Conservation (phyloP, 2,329 filamentous ascomycete genomes). For the Monilinia polystroma region DNA sequence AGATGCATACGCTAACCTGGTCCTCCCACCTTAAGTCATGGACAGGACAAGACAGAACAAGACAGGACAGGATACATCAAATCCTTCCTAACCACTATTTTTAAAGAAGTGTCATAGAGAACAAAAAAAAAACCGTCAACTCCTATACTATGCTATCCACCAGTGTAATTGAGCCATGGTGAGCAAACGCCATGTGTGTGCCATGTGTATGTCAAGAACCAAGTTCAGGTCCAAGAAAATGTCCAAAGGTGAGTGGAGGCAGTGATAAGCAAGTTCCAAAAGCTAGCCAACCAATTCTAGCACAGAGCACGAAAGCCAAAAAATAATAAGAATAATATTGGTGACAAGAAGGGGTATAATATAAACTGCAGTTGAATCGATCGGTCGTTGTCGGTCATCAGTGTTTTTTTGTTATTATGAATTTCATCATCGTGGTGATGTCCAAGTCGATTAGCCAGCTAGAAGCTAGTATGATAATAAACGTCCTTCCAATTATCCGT, state of each 20-base stretch:
- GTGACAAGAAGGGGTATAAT: constrained; percentile 20
- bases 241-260: constrained; percentile 1
- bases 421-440: constrained; percentile 8
- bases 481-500: neutral
- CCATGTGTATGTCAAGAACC: constrained; percentile 17
- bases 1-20: neutral
- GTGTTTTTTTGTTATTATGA: constrained; percentile 8
- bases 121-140: constrained; percentile 1
- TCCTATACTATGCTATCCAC: constrained; percentile 13
- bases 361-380: constrained; percentile 1
- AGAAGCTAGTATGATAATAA: neutral
- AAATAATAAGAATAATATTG: neutral
- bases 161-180: constrained; percentile 1
- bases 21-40: neutral
- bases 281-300: constrained; percentile 10
- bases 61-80: neutral
- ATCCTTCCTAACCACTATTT: neutral
- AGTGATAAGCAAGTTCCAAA: neutral
- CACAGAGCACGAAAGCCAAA: neutral
- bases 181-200: constrained; percentile 13
- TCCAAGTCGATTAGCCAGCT: constrained; percentile 4
- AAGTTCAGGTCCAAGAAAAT: constrained; percentile 19
- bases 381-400: constrained; percentile 13
- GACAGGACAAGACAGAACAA: neutral
- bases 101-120: neutral